Evolutionary conservation across 169 alveolate genomes (phyloP).

Genomic region (Toxoplasma gondii): DNA sequence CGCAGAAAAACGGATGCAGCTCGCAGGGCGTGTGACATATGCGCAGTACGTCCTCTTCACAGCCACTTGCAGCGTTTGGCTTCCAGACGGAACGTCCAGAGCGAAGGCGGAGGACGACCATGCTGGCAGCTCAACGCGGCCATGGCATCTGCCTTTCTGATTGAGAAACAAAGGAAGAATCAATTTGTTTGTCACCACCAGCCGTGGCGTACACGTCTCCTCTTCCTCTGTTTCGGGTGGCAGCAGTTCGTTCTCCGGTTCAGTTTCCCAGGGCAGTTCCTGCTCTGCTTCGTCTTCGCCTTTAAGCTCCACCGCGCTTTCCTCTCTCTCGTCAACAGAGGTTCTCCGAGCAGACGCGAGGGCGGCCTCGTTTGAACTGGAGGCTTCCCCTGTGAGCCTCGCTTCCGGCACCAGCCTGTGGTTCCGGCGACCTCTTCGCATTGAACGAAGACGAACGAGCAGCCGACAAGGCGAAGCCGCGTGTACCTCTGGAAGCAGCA

Average conservation of each 20-base stretch:
- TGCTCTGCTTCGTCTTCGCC: neutral
- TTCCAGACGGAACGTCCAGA: slow-evolving; percentile 13
- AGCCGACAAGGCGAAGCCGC: neutral
- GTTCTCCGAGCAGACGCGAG: no score
- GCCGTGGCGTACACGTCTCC: neutral
- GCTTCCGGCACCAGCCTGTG: no score
- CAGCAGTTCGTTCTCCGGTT: neutral
- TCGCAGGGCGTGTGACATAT: neutral
- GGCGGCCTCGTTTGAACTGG: no score
- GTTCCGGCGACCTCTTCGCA: no score
- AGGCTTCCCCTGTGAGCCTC: no score
- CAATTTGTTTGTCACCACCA: neutral
- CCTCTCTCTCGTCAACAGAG: neutral
- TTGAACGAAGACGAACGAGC: neutral
- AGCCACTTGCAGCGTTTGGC: neutral
- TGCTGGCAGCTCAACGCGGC: neutral
- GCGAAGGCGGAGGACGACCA: neutral
- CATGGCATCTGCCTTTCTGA: slow-evolving; percentile 7
- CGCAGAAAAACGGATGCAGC: no score
- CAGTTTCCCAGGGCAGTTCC: neutral
- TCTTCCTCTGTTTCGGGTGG: neutral
- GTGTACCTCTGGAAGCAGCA: neutral
- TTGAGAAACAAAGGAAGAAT: slow-evolving; percentile 6
- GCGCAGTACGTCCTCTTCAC: slow-evolving; percentile 25
- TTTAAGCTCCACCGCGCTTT: no score